These are phyloP conservation scores for Stephania japonica DNA, from an alignment of 164 flowering plant species.

Conservation along the genomic window DNA sequence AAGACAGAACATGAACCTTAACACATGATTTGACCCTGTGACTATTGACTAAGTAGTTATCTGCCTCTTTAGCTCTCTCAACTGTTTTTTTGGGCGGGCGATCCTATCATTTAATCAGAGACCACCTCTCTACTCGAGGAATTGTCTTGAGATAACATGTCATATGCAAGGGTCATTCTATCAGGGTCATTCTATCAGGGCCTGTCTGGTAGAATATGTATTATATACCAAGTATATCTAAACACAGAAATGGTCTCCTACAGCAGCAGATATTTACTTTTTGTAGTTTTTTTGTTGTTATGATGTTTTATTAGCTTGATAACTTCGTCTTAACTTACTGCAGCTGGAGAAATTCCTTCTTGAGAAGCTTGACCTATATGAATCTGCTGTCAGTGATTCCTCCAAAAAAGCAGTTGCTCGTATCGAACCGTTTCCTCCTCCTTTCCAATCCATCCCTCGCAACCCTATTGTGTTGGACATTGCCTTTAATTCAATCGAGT, in stretches of 20 bases:
- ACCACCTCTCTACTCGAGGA: background rate
- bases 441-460: conserved; percentile 74
- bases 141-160: background rate
- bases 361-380: conserved; percentile 70
- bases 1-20: no score
- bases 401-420: conserved; percentile 45
- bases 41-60: background rate
- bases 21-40: no score
- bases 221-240: background rate
- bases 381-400: conserved; percentile 75
- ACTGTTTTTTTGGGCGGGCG: background rate
- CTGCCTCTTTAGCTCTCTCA: background rate
- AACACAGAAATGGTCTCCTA: no score
- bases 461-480: conserved; percentile 89
- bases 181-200: no score
- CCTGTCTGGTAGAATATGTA: background rate
- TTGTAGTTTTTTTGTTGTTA: background rate
- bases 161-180: background rate
- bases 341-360: conserved; percentile 69
- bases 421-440: conserved; percentile 77
- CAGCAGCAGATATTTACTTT: no score
- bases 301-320: background rate
- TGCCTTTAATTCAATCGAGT: conserved; percentile 67
- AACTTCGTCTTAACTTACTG: conserved; percentile 18
- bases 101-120: background rate